Conservation (phyloP, 495 filamentous ascomycete genomes). For the Penicillium chermesinum region DNA sequence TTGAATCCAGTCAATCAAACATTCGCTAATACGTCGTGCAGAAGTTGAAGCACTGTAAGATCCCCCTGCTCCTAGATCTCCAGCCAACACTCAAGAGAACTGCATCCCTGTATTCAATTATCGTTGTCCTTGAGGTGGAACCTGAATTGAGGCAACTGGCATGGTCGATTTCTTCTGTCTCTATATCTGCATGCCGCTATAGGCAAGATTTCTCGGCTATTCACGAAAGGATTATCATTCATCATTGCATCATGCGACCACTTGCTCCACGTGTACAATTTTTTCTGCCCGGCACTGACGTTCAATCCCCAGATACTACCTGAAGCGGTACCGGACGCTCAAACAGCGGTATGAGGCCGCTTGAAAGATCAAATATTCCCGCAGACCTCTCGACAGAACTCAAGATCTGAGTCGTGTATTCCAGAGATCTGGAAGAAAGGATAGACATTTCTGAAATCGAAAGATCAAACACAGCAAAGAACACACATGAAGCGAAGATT, state of each 20-base stretch:
- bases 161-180: too few relatives aligned
- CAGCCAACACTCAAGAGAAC: too few relatives aligned
- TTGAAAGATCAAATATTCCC: conserved; percentile 17
- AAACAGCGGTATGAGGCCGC: conserved; percentile 69
- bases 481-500: conserved; percentile 9
- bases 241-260: conserved; percentile 28
- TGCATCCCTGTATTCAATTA: background rate
- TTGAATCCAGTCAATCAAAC: too few relatives aligned
- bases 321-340: conserved; percentile 88
- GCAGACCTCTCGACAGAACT: background rate
- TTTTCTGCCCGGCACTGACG: conserved; percentile 5
- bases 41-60: conserved; percentile 90
- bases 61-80: conserved; percentile 8
- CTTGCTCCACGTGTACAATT: conserved; percentile 4
- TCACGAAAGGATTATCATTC: conserved; percentile 19
- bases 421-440: conserved; percentile 4
- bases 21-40: conserved; percentile 21
- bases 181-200: conserved; percentile 6
- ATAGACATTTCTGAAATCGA: conserved; percentile 13
- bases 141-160: background rate
- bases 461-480: conserved; percentile 22
- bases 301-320: conserved; percentile 66
- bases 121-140: background rate
- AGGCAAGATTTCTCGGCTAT: background rate
- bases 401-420: background rate